phyloP scores from a whole-genome alignment of 495 filamentous ascomycete genomes.

The Pseudevernia furfuracea region DNA sequence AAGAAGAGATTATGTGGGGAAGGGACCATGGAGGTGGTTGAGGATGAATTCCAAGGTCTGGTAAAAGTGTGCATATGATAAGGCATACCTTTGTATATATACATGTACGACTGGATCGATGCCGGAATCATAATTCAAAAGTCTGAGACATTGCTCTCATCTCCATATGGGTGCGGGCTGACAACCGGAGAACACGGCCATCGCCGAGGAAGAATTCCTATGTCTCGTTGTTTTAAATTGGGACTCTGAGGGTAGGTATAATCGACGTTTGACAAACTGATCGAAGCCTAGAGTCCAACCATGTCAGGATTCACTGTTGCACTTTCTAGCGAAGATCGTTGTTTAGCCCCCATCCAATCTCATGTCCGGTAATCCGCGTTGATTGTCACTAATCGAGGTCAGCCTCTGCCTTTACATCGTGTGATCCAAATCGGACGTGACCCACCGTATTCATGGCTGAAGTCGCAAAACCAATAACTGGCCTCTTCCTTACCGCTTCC shows the following conservation, averaged over 20 bases:
- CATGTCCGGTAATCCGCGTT: slow-evolving; percentile 77
- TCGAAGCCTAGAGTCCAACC: not conserved
- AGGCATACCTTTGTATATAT: slow-evolving; percentile 11
- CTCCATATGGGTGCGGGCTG: not conserved
- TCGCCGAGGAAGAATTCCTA: not conserved
- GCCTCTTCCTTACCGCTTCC: slow-evolving; percentile 62
- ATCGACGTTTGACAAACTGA: not conserved
- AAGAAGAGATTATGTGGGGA: not conserved
- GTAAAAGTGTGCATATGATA: slow-evolving; percentile 7
- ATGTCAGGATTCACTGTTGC: not conserved
- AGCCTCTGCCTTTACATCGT: slow-evolving; percentile 17
- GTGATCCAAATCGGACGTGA: not conserved
- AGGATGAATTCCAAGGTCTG: not conserved
- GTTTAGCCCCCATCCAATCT: not conserved
- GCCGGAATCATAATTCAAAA: slow-evolving; percentile 3
- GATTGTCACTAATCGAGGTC: slow-evolving; percentile 50
- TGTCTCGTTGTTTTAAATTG: not conserved
- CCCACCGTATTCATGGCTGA: slow-evolving; percentile 86
- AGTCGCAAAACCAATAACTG: slow-evolving; percentile 92
- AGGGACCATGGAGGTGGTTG: not conserved
- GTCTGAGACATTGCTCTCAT: not conserved
- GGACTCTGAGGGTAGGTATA: not conserved
- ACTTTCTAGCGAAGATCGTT: not conserved
- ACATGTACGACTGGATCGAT: slow-evolving; percentile 11
- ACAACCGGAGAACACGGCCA: not conserved